Percentiles rank a stretch among this genome's conserved stretches.
phyloP scores from a whole-genome alignment of 768 basidiomycete genomes.

The Rhizopogon vesiculosus region DNA sequence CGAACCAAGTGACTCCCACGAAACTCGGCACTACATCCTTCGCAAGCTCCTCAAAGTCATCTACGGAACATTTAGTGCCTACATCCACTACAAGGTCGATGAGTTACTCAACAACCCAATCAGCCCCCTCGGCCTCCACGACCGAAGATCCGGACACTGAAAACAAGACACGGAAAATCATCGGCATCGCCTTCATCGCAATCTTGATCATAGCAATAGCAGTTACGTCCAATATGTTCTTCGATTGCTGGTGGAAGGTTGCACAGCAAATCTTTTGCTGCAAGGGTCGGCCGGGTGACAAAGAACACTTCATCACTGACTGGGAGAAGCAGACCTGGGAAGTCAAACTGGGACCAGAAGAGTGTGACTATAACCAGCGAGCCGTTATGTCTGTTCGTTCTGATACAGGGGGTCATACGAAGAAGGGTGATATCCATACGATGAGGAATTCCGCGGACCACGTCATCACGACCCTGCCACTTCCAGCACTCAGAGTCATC shows the following conservation, averaged over 20 bases:
- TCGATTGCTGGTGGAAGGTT: slow-evolving; percentile 68
- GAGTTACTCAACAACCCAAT: slow-evolving; percentile 2
- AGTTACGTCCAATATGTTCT: slow-evolving; percentile 58
- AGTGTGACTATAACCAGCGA: slow-evolving; percentile 5
- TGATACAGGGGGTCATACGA: background rate
- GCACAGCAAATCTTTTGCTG: slow-evolving; percentile 45
- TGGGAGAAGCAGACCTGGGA: slow-evolving; percentile 62
- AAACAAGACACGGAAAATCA: slow-evolving; percentile 60
- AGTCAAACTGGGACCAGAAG: slow-evolving; percentile 23
- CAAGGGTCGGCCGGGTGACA: slow-evolving; percentile 24
- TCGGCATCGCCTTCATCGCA: slow-evolving; percentile 63
- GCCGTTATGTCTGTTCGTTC: background rate
- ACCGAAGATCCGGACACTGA: slow-evolving; percentile 25
- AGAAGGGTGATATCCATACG: background rate
- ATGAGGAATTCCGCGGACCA: background rate
- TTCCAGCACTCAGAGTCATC: background rate
- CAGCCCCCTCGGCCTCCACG: slow-evolving; percentile 1
- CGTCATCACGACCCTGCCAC: slow-evolving; percentile 1
- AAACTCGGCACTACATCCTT: background rate
- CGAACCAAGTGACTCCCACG: background rate
- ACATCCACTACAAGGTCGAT: background rate
- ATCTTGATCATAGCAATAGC: slow-evolving; percentile 52
- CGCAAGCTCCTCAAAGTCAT: background rate
- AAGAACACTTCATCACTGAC: slow-evolving; percentile 60
- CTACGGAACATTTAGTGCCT: background rate